Conservation (phyloP, 768 basidiomycete species). For the Suillus weaverae region DNA sequence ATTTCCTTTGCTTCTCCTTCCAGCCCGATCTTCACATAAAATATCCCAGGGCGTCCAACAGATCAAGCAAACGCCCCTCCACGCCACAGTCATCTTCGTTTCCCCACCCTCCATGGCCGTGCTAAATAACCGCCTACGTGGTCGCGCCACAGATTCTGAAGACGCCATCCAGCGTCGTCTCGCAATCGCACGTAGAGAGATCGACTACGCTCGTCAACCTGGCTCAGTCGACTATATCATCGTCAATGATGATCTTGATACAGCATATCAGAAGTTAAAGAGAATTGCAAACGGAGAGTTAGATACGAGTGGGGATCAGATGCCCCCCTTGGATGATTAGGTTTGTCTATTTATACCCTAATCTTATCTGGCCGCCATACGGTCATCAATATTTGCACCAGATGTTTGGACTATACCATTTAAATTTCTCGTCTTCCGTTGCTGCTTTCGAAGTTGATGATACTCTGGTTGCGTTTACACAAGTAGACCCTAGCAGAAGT, state of each 20-base stretch:
- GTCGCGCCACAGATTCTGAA: slow-evolving; percentile 84
- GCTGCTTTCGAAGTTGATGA: no score
- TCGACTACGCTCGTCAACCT: slow-evolving; percentile 78
- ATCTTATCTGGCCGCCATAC: not conserved
- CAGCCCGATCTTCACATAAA: not conserved
- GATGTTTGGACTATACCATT: no score
- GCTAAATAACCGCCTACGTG: slow-evolving; percentile 68
- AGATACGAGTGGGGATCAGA: slow-evolving; percentile 55
- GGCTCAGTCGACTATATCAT: slow-evolving; percentile 79
- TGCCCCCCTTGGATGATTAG: slow-evolving; percentile 67
- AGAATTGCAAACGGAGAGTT: slow-evolving; percentile 65
- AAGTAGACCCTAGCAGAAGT: no score
- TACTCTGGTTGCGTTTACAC: no score
- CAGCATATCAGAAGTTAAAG: slow-evolving; percentile 78
- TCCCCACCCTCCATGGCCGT: slow-evolving; percentile 79
- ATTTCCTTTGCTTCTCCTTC: slow-evolving; percentile 22
- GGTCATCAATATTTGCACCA: no score
- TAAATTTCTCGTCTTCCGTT: no score
- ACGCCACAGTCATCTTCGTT: slow-evolving; percentile 90
- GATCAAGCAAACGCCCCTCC: slow-evolving; percentile 78
- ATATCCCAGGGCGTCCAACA: slow-evolving; percentile 79
- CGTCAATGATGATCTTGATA: slow-evolving; percentile 86
- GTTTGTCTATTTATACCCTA: not conserved
- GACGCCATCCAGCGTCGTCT: slow-evolving; percentile 73
- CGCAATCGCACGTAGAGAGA: slow-evolving; percentile 73